Base-by-base conservation (phyloP, 768 basidiomycete species). In the Lanmaoa pseudosensibilis region DNA sequence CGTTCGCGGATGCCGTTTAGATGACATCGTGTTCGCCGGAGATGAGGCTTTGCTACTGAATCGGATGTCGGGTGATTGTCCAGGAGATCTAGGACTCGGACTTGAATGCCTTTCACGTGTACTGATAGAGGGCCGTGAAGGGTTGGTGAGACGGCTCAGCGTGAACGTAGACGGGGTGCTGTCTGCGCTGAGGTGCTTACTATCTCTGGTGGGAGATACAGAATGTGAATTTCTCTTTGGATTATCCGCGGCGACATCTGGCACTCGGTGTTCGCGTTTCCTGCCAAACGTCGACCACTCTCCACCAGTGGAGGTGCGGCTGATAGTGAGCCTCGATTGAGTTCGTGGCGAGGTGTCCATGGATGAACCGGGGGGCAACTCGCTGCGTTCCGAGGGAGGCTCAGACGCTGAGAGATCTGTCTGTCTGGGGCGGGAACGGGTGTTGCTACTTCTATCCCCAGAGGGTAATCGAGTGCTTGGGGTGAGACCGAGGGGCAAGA, bases 271-370 rank as follows among this genome's bases (percentile, higher is more conserved):
- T 9, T 56, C 58, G 38, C 61, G 63, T 45, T 54, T 61, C 46
- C 71, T 67, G 30, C 74, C 74, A 64, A 75, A 76, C 13, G 74
- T 75, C 25, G 74, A 65, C 74, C 74, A 75, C 56, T 66, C 71
- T 12, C 65, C 65, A 40, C 65, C 57, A 0, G 55, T 62, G 47
- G 68, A 70, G 18, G 63, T 39, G 55, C 50, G 66, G 12, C 47
- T 53, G 44, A 61, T 59, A 34, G 50, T 19, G 36, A 55, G 49
- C 46, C 52, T 52, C 12, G 64, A 50, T 27, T 47, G 56, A 2
- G 59, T 54, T 46, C 49, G 62, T 19, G 56, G 53, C n/a, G 58
- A 54, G 50, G 57, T 47, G 37, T 61, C 58, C 23, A 43, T 36
- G 52, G 51, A 43, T 18, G 54, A 37, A n/a, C 39, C 46, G 30